Conservation (phyloP, 768 basidiomycete species). For the Boletales sp. region DNA sequence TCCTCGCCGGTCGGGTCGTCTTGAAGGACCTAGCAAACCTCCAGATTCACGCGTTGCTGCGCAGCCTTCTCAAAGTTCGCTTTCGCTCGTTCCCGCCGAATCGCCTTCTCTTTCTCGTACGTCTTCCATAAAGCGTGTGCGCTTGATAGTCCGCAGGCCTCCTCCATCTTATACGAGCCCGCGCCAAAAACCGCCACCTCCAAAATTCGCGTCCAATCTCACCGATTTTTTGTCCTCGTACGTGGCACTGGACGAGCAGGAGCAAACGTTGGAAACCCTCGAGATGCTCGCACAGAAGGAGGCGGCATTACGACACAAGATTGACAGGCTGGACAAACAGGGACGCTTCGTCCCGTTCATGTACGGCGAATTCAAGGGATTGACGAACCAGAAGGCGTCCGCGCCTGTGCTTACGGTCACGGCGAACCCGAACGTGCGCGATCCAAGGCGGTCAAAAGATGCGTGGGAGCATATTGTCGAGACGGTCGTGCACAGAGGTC, state of each 20-base stretch:
- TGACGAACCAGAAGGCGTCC: slow-evolving; percentile 1
- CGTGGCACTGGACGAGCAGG: slow-evolving; percentile 46
- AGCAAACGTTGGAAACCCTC: slow-evolving; percentile 39
- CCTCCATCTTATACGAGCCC: slow-evolving; percentile 62
- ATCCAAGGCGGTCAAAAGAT: slow-evolving; percentile 36
- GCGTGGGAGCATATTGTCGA: slow-evolving; percentile 60
- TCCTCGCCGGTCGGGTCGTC: slow-evolving; percentile 18
- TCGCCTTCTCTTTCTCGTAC: slow-evolving; percentile 8
- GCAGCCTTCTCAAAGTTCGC: not conserved
- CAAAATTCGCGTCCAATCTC: slow-evolving; percentile 54
- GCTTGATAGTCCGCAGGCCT: slow-evolving; percentile 62
- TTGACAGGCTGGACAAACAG: slow-evolving; percentile 40
- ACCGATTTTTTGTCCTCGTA: slow-evolving; percentile 61
- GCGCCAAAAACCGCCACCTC: slow-evolving; percentile 54
- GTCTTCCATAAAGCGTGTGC: slow-evolving; percentile 54
- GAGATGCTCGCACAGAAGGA: slow-evolving; percentile 39
- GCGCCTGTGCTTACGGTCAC: slow-evolving; percentile 5
- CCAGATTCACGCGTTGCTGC: not conserved
- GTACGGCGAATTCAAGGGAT: slow-evolving; percentile 25
- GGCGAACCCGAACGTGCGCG: slow-evolving; percentile 18
- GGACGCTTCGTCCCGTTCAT: slow-evolving; percentile 46
- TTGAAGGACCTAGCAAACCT: slow-evolving; percentile 14
- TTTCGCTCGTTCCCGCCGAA: not conserved
- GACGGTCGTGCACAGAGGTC: slow-evolving; percentile 33
- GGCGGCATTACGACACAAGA: slow-evolving; percentile 41